A percentile compares a stretch with the other conserved stretches of the same genome.
These are phyloP conservation scores for Atractiella rhizophila DNA, from an alignment of 768 basidiomycete species.

Conservation along the genomic window DNA sequence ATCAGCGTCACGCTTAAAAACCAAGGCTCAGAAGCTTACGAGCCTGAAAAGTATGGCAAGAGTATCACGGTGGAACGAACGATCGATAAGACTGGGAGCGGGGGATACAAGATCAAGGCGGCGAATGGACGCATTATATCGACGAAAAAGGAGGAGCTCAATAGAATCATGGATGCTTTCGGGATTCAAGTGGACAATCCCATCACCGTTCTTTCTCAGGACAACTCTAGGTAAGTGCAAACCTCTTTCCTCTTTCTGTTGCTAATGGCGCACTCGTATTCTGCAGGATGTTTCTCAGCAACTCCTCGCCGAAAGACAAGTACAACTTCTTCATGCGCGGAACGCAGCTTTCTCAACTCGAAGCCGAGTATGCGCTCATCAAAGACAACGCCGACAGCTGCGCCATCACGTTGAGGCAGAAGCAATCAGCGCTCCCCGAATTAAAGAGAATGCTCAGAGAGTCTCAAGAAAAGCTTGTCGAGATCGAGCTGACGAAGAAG, in stretches of 20 bases:
- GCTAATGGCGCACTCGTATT: slow-evolving; percentile 31
- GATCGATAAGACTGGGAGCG: slow-evolving; percentile 41
- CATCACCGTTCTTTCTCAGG: not conserved
- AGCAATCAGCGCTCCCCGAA: slow-evolving; percentile 53
- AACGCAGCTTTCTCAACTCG: slow-evolving; percentile 67
- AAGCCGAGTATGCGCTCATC: slow-evolving; percentile 56
- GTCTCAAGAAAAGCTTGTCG: slow-evolving; percentile 43
- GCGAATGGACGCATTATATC: slow-evolving; percentile 40
- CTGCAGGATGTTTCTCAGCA: slow-evolving; percentile 61
- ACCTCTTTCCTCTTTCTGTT: not conserved
- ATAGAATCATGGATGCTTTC: slow-evolving; percentile 78
- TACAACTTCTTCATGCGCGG: slow-evolving; percentile 96
- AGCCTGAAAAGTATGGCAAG: slow-evolving; percentile 57
- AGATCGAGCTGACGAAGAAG: slow-evolving; percentile 47
- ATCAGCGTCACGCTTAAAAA: slow-evolving; percentile 68
- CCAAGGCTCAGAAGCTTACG: slow-evolving; percentile 68
- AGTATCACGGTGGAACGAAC: slow-evolving; percentile 59
- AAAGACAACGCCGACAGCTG: slow-evolving; percentile 45
- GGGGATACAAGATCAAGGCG: slow-evolving; percentile 54
- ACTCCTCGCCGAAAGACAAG: slow-evolving; percentile 54
- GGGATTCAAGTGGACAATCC: slow-evolving; percentile 79
- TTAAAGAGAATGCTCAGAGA: slow-evolving; percentile 43
- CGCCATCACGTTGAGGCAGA: slow-evolving; percentile 42
- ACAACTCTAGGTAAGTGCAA: not conserved
- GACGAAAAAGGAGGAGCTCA: slow-evolving; percentile 56